phyloP scores from a whole-genome alignment of 176 grass and related monocot genomes.

The Puccinellia tenuiflora region DNA sequence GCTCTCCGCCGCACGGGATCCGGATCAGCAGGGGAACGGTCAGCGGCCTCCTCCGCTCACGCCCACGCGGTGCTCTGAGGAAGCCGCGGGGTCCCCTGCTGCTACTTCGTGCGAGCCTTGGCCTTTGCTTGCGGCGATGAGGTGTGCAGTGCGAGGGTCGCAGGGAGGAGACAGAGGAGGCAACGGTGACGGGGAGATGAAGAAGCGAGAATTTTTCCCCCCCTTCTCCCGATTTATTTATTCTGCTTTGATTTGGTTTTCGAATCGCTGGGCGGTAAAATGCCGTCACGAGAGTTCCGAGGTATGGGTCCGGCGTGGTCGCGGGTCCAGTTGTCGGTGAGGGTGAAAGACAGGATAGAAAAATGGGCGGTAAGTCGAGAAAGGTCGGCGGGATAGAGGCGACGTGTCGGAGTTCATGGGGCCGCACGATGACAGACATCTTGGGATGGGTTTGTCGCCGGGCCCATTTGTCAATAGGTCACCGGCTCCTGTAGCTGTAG shows the following conservation, averaged over 20 bases:
- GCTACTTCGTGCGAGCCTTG: background rate
- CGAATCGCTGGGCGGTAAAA: slow-evolving; percentile 28
- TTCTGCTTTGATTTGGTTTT: background rate
- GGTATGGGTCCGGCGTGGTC: rapidly evolving
- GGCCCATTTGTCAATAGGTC: background rate
- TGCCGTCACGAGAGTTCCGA: background rate
- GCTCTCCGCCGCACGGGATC: background rate
- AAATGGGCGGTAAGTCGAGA: background rate
- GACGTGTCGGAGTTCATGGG: background rate
- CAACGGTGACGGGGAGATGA: background rate
- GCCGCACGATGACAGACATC: background rate
- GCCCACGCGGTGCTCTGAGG: no score
- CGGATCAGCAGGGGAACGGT: background rate
- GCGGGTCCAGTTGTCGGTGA: background rate
- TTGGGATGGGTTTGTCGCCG: background rate
- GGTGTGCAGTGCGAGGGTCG: background rate
- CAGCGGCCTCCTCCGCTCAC: background rate
- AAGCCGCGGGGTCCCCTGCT: no score
- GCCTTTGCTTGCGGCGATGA: slow-evolving; percentile 20
- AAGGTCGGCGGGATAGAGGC: slow-evolving; percentile 5
- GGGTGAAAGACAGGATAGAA: background rate
- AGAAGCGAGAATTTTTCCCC: background rate
- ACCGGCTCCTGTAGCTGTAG: rapidly evolving
- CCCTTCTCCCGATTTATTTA: background rate
- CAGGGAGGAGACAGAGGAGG: background rate